A percentile compares a stretch with the other conserved stretches of the same genome.
Evolutionary conservation across 345 rosid genomes (phyloP).

Genomic region (Firmiana major): DNA sequence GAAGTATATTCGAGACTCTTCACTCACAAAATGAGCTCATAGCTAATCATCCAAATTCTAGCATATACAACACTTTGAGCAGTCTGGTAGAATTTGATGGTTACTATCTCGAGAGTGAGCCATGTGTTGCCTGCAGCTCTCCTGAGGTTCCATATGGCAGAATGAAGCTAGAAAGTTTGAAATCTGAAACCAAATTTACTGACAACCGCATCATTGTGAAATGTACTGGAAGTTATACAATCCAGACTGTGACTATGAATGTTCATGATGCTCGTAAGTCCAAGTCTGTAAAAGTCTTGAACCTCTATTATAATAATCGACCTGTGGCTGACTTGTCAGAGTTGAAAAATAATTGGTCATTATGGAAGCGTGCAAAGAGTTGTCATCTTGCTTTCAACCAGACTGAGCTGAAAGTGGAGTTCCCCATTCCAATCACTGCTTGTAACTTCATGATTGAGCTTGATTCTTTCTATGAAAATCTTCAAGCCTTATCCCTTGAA

Average conservation of each 20-base stretch:
- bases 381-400: constrained; percentile 97
- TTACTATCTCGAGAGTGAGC: constrained; percentile 98
- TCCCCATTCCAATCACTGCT: constrained; percentile 97
- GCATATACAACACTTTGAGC: constrained; percentile 85
- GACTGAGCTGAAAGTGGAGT: constrained; percentile 94
- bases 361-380: constrained; percentile 99
- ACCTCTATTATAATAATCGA: constrained; percentile 92
- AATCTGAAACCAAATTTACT: constrained; percentile 96
- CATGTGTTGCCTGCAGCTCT: constrained; percentile 98
- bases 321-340: constrained; percentile 95
- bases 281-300: constrained; percentile 94
- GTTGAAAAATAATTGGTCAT: constrained; percentile 92
- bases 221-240: constrained; percentile 97
- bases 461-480: constrained; percentile 99
- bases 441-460: constrained; percentile 99
- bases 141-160: constrained; percentile 98
- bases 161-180: constrained; percentile 96
- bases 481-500: constrained; percentile 96
- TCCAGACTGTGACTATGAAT: constrained; percentile 95
- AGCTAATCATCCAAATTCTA: constrained; percentile 99
- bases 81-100: constrained; percentile 98
- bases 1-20: constrained; percentile 82
- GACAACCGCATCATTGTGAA: constrained; percentile 97
- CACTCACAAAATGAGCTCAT: constrained; percentile 93
- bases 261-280: constrained; percentile 98